Base-by-base conservation (phyloP, 228 moss, liverwort and hornwort species). In the Sphagnum fallax region DNA sequence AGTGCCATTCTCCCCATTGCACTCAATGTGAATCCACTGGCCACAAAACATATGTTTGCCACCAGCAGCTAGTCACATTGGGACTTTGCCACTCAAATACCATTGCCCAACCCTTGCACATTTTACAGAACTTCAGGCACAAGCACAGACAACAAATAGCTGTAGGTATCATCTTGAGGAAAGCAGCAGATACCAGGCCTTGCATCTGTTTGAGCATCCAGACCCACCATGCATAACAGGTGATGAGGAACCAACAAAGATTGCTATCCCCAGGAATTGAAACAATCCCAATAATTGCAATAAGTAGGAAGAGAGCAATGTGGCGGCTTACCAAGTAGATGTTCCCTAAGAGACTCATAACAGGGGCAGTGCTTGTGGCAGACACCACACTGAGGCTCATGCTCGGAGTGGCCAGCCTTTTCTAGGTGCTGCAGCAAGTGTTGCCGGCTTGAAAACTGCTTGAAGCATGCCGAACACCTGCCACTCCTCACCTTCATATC, bases 401-500 rank as follows among this genome's bases (percentile, higher is more conserved):
- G 89, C 69, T 72, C n/a, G 51, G 83, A 81, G 65, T 89, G 89
- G 71, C 86, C 79, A 61, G 78, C 78, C 60, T 73, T 81, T 69
- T 79, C 73, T 74, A 83, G 61, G 76, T 89, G 89, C 9, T 81
- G 80, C 16, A 75, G 67, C 70, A 86, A 67, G 70, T 69, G 67
- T 67, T 74, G 67, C 58, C 73, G 76, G 70, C 53, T 80, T 5
- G 53, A 62, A 77, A 89, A 83, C 65, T 81, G 89, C 74, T 77
- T 86, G 77, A 79, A 81, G 78, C 89, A 89, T 52, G 72, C 86
- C 61, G 85, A 75, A 70, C 89, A 89, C 65, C 89, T 89, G 83
- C 48, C 32, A 32, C 32, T 32, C 32, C 32, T 32, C 32, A 32
- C 32, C 2, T 32, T 32, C 32, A 32, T 32, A 3, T 32, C 32